Conservation (phyloP, 2,329 filamentous ascomycete species). For the Nothophoma quercina region DNA sequence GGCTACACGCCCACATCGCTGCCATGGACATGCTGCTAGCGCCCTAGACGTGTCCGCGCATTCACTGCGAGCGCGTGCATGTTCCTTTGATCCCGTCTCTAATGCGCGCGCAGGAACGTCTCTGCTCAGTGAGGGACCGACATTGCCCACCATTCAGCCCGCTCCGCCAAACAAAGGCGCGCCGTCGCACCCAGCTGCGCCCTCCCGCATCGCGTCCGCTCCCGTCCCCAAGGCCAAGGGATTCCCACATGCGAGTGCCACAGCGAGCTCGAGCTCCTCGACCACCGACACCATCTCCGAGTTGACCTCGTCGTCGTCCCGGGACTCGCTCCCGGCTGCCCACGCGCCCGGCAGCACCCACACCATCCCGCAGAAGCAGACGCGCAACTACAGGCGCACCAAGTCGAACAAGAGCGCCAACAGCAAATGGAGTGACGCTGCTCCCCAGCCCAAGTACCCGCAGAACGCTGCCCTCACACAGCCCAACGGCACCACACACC, state of each 20-base stretch:
- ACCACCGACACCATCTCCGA: slow-evolving; percentile 35
- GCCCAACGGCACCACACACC: background rate
- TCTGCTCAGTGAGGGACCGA: slow-evolving; percentile 18
- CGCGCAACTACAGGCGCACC: slow-evolving; percentile 36
- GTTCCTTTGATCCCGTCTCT: slow-evolving; percentile 20
- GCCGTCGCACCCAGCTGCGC: slow-evolving; percentile 24
- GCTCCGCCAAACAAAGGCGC: slow-evolving; percentile 40
- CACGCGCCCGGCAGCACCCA: slow-evolving; percentile 28
- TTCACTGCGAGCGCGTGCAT: background rate
- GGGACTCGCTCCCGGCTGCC: slow-evolving; percentile 38
- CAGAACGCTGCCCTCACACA: slow-evolving; percentile 26
- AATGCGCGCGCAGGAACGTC: slow-evolving; percentile 32
- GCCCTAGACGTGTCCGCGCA: slow-evolving; percentile 15
- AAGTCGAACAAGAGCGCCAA: slow-evolving; percentile 33
- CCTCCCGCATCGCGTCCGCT: slow-evolving; percentile 20
- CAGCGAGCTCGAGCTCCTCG: slow-evolving; percentile 36
- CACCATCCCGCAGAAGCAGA: slow-evolving; percentile 35
- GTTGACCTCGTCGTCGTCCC: slow-evolving; percentile 41
- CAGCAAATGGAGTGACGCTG: slow-evolving; percentile 41
- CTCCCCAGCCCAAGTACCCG: slow-evolving; percentile 21
- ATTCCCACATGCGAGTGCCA: slow-evolving; percentile 39
- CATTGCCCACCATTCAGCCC: slow-evolving; percentile 39
- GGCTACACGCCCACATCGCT: slow-evolving; percentile 12
- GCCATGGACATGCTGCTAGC: slow-evolving; percentile 1
- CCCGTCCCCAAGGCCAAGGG: slow-evolving; percentile 19